These are phyloP conservation scores for Amphicarpaea edgeworthii DNA, from an alignment of 306 rosid genomes.

Conservation along the genomic window DNA sequence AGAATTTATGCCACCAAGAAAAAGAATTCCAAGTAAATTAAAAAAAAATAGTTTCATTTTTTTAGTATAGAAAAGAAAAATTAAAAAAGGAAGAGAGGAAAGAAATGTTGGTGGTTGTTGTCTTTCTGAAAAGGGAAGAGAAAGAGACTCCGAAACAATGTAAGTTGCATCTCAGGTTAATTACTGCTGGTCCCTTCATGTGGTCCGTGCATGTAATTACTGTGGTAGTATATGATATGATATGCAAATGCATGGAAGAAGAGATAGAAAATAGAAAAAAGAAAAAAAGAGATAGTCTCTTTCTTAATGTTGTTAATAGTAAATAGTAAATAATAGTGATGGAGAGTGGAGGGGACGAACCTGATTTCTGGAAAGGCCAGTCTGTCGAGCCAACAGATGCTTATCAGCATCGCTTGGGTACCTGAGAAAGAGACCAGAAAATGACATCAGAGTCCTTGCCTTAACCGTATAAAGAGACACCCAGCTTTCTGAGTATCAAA, in stretches of 20 bases:
- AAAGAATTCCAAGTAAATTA: slow-evolving; percentile 51
- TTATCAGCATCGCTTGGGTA: slow-evolving; percentile 96
- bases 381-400: slow-evolving; percentile 91
- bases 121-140: slow-evolving; percentile 43
- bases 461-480: slow-evolving; percentile 58
- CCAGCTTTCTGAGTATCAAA: slow-evolving; percentile 45
- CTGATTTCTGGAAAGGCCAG: slow-evolving; percentile 93
- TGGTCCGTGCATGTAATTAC: slow-evolving; percentile 48
- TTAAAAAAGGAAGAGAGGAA: neutral
- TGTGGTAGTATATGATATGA: too few relatives aligned
- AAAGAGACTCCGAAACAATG: slow-evolving; percentile 53
- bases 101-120: slow-evolving; percentile 49
- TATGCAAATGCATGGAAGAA: neutral
- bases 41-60: too few relatives aligned
- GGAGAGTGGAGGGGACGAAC: slow-evolving; percentile 58
- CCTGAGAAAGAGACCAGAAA: slow-evolving; percentile 94
- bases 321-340: too few relatives aligned
- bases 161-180: slow-evolving; percentile 46
- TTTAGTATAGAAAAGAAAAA: too few relatives aligned
- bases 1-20: slow-evolving; percentile 56
- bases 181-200: slow-evolving; percentile 65
- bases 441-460: slow-evolving; percentile 67
- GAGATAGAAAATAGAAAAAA: too few relatives aligned
- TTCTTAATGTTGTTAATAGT: too few relatives aligned
- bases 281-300: too few relatives aligned